Evolutionary conservation across 2,329 filamentous ascomycete genomes (phyloP).

Genomic region (Coleophoma cylindrospora): DNA sequence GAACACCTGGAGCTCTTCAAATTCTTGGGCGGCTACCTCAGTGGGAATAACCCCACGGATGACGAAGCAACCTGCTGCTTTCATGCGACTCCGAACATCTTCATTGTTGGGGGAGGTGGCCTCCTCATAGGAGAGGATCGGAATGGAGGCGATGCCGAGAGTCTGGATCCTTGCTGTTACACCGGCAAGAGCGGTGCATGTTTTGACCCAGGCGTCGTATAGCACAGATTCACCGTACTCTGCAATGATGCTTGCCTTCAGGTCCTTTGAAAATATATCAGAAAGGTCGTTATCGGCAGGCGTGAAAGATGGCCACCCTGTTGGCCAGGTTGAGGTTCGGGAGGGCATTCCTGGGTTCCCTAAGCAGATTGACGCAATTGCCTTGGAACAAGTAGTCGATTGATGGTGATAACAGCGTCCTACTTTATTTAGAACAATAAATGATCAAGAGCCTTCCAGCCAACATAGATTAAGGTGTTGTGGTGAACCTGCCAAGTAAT

Average conservation of each 20-base stretch:
- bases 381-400: too few species aligned
- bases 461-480: too few species aligned
- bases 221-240: not conserved
- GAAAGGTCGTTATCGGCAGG: not conserved
- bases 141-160: not conserved
- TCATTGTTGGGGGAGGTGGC: not conserved
- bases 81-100: not conserved
- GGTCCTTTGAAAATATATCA: not conserved
- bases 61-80: not conserved
- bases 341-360: not conserved
- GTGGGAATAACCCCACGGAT: not conserved
- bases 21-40: not conserved
- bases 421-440: too few species aligned
- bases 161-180: not conserved
- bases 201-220: not conserved
- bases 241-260: not conserved
- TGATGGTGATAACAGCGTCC: too few species aligned
- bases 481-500: too few species aligned
- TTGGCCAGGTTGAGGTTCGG: not conserved
- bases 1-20: not conserved
- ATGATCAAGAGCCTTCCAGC: too few species aligned
- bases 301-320: not conserved
- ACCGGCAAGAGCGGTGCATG: not conserved
- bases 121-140: not conserved
- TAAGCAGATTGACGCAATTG: too few species aligned